Evolutionary conservation across 768 basidiomycete genomes (phyloP), one percentile per base, ranked within the genome.

Genomic region (Leccinum variicolor): DNA sequence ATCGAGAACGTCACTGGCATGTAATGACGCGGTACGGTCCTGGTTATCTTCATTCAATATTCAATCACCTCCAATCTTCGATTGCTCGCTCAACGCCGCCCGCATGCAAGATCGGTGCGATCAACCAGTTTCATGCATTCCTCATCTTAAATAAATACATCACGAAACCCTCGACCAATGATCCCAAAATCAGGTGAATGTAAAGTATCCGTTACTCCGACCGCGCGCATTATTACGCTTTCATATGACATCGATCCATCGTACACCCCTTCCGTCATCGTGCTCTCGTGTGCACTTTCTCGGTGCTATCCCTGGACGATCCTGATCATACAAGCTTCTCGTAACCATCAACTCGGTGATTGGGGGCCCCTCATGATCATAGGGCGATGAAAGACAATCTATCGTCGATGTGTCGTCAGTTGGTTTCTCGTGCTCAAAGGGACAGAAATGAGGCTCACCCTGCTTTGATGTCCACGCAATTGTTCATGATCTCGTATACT

Each of bases 401-500:
- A 13, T 13, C n/a, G 39, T 41, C 17, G 14, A 54, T 1, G 2
- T 2, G 4, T 10, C 3, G 28, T 67, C 23, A 69, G 55, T 1
- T 3, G 7, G n/a, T 41, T 10, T 23, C 45, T 46, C 45, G 21
- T 46, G 45, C 45, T 2, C 1, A 3, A 45, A 10, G 14, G 8
- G 28, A 10, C 9, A 9, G 39, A 41, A 41, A 2, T 10, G 25
- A 6, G 4, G 33, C 70, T 55, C 5, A 72, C 71, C 70, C 54
- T 13, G 60, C 31, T 60, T 53, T 60, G 13, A 62, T 46, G 31
- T 63, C 56, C 1, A 48, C 28, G 50, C 36, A n/a, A 2, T 28
- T 65, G 6, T 53, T 51, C n/a, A 73, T 43, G n/a, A 73, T 53
- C 23, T 68, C 66, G 43, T 73, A 73, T 0, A 73, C 61, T 21